Evolutionary conservation across 345 rosid species (phyloP).

Genomic region (Arabidopsis suecica): DNA sequence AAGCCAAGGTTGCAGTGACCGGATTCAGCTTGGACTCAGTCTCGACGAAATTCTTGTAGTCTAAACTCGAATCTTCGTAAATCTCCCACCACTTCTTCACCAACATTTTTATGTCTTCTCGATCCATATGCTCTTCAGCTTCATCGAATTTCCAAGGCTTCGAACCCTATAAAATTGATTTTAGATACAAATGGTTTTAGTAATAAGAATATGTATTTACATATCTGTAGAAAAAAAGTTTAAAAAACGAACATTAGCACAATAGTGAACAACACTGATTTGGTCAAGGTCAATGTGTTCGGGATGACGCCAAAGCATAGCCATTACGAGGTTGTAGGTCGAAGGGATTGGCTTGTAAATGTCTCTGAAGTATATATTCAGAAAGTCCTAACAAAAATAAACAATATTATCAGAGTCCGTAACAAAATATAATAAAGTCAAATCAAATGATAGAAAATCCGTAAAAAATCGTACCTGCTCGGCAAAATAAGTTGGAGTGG

Average conservation of each 20-base stretch:
- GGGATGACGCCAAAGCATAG: constrained; percentile 79
- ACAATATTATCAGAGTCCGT: neutral
- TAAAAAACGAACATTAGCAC: constrained; percentile 56
- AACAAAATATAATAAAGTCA: neutral
- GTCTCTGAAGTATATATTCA: constrained; percentile 61
- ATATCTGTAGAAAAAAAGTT: neutral
- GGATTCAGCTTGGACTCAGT: constrained; percentile 31
- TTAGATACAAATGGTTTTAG: neutral
- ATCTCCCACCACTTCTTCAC: constrained; percentile 75
- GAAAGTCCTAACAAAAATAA: constrained; percentile 58
- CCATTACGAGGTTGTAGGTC: constrained; percentile 62
- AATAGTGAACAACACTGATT: constrained; percentile 66
- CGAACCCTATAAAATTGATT: constrained; percentile 52
- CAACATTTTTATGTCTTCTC: constrained; percentile 59
- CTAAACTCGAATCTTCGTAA: constrained; percentile 64
- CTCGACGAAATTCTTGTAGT: constrained; percentile 44
- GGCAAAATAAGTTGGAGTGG: constrained; percentile 64
- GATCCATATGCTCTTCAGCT: constrained; percentile 61
- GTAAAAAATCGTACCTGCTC: constrained; percentile 55
- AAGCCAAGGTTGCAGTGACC: constrained; percentile 21
- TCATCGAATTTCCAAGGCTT: constrained; percentile 79
- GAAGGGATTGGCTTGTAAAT: constrained; percentile 60
- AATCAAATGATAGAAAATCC: neutral
- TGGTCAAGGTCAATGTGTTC: constrained; percentile 56
- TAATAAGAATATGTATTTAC: neutral